These are phyloP conservation scores for Wickerhamia fluorescens DNA, from an alignment of 805 yeast genomes.

Conservation along the genomic window DNA sequence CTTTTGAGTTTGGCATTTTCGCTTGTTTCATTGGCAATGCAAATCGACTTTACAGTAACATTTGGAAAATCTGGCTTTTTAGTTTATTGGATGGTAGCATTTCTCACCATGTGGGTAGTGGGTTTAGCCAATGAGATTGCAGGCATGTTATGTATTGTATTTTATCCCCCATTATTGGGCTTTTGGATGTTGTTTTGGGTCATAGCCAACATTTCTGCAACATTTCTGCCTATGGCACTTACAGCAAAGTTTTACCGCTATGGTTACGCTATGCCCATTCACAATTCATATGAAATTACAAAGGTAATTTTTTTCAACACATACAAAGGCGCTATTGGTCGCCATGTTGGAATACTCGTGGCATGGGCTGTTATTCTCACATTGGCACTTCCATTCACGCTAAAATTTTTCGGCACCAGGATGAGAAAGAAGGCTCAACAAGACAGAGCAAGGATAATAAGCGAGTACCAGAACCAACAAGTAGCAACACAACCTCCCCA, in stretches of 20 bases:
- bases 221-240: slow-evolving; percentile 27
- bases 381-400: slow-evolving; percentile 35
- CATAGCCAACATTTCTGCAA: slow-evolving; percentile 23
- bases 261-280: slow-evolving; percentile 32
- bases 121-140: slow-evolving; percentile 70
- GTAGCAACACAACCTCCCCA: no score
- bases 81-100: slow-evolving; percentile 66
- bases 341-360: slow-evolving; percentile 20
- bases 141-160: slow-evolving; percentile 43
- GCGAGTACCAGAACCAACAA: no score
- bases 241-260: slow-evolving; percentile 25
- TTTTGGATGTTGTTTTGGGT: slow-evolving; percentile 33
- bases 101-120: slow-evolving; percentile 64
- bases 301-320: slow-evolving; percentile 28
- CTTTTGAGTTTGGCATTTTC: slow-evolving; percentile 52
- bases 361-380: slow-evolving; percentile 43
- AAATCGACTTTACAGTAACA: slow-evolving; percentile 48
- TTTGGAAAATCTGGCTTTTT: slow-evolving; percentile 69
- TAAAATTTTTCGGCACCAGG: slow-evolving; percentile 32
- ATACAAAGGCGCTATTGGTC: slow-evolving; percentile 25
- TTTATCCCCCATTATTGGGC: slow-evolving; percentile 59
- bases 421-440: slow-evolving; percentile 23
- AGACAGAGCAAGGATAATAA: no score
- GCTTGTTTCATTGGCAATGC: slow-evolving; percentile 61
- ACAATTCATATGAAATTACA: slow-evolving; percentile 21